Percentiles rank a stretch among this genome's conserved stretches.
phyloP scores from a whole-genome alignment of 345 rosid genomes.

The Nephelium lappaceum region DNA sequence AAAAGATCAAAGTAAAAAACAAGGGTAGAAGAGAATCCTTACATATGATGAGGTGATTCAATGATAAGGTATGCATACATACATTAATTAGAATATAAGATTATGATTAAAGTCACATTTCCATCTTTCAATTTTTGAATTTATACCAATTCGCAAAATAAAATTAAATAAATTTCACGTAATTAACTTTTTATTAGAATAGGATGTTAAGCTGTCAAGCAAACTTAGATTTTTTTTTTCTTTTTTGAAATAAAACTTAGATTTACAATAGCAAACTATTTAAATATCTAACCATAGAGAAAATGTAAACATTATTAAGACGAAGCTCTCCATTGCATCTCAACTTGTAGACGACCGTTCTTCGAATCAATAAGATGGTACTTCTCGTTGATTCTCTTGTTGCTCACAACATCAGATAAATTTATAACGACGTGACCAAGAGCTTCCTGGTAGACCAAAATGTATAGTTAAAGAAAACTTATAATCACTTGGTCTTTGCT shows the following conservation, averaged over 20 bases:
- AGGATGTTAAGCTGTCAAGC: too few species aligned
- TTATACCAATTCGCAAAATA: too few species aligned
- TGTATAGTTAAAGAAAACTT: neutral
- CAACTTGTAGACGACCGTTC: slow-evolving; percentile 79
- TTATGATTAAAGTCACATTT: too few species aligned
- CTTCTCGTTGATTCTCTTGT: slow-evolving; percentile 79
- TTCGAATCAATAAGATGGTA: slow-evolving; percentile 87
- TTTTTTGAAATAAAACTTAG: too few species aligned
- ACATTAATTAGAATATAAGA: too few species aligned
- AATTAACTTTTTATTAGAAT: neutral
- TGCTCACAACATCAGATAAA: slow-evolving; percentile 73
- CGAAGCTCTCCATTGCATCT: slow-evolving; percentile 89
- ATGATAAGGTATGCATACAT: too few species aligned
- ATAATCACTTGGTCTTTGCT: neutral
- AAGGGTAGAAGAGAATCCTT: too few species aligned
- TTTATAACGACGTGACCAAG: slow-evolving; percentile 67
- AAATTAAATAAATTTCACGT: too few species aligned
- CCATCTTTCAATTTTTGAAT: too few species aligned
- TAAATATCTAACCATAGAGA: neutral
- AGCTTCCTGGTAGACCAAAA: slow-evolving; percentile 50
- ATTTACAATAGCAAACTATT: neutral
- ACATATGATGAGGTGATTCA: too few species aligned
- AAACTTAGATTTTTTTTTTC: slow-evolving; percentile 4
- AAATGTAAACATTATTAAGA: slow-evolving; percentile 25
- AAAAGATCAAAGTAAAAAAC: too few species aligned